Conservation (phyloP, 768 basidiomycete species). For the Hemileccinum impolitum region DNA sequence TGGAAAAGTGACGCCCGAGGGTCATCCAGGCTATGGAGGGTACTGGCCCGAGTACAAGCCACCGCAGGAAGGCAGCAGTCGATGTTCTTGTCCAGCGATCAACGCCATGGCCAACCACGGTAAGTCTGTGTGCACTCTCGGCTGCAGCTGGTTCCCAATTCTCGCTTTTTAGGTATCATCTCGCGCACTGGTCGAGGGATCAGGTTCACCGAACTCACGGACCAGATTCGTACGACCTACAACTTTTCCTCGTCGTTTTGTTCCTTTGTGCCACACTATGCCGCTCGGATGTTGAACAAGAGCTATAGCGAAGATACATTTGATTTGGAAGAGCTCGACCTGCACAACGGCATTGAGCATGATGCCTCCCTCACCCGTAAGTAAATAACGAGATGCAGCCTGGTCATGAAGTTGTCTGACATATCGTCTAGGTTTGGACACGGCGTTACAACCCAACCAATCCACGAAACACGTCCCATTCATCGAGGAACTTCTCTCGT, state of each 20-base stretch:
- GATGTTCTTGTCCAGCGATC: conserved; percentile 70
- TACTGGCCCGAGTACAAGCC: conserved; percentile 67
- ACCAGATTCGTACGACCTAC: conserved; percentile 50
- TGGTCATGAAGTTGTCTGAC: not conserved
- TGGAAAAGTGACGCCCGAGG: conserved; percentile 55
- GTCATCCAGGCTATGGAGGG: conserved; percentile 57
- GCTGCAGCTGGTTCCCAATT: not conserved
- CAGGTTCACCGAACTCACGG: conserved; percentile 48
- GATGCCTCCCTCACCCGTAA: conserved; percentile 34
- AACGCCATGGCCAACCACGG: conserved; percentile 87
- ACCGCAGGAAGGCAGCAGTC: conserved; percentile 60
- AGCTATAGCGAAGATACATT: conserved; percentile 55
- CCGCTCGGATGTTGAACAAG: conserved; percentile 55
- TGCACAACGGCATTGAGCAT: conserved; percentile 60
- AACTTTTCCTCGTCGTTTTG: conserved; percentile 72
- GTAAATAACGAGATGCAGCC: not conserved
- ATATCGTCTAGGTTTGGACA: conserved; percentile 49
- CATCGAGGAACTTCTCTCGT: conserved; percentile 56
- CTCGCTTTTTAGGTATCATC: conserved; percentile 33
- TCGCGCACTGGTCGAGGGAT: conserved; percentile 70
- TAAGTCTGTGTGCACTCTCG: conserved; percentile 22
- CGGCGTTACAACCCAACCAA: conserved; percentile 47
- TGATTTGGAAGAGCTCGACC: conserved; percentile 61
- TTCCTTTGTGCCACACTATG: conserved; percentile 59
- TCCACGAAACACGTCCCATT: conserved; percentile 44